A percentile compares a stretch with the other conserved stretches of the same genome.
These are phyloP conservation scores for Pythium aquatile DNA, from an alignment of 352 stramenopile species.

Conservation along the genomic window DNA sequence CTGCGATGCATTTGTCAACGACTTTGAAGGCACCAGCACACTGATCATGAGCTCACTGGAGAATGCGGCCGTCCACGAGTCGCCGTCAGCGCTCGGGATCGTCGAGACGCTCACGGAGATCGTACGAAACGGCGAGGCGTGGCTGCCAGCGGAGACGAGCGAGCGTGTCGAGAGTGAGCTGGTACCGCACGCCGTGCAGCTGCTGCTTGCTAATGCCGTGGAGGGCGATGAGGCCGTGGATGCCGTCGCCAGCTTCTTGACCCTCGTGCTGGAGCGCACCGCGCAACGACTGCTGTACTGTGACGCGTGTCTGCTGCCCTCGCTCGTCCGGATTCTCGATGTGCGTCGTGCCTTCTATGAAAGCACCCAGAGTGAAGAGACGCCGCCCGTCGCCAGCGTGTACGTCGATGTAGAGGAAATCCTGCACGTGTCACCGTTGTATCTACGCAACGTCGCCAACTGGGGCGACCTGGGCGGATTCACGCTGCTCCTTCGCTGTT, in stretches of 20 bases:
- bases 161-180: slow-evolving; percentile 54
- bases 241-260: slow-evolving; percentile 48
- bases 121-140: slow-evolving; percentile 19
- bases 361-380: slow-evolving; percentile 13
- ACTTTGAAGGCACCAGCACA: slow-evolving; percentile 56
- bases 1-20: slow-evolving; percentile 35
- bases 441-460: slow-evolving; percentile 47
- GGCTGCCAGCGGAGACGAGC: slow-evolving; percentile 27
- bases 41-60: slow-evolving; percentile 42
- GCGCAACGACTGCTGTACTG: slow-evolving; percentile 33
- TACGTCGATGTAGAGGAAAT: slow-evolving; percentile 8
- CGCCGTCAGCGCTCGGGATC: slow-evolving; percentile 2
- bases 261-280: slow-evolving; percentile 38
- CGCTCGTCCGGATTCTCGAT: slow-evolving; percentile 56
- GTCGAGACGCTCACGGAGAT: slow-evolving; percentile 12
- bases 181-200: slow-evolving; percentile 53
- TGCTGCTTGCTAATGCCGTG: slow-evolving; percentile 34
- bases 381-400: background rate
- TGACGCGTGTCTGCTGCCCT: slow-evolving; percentile 41
- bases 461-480: slow-evolving; percentile 63
- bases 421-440: slow-evolving; percentile 35
- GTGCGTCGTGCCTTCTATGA: slow-evolving; percentile 60
- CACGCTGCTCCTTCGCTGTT: slow-evolving; percentile 40
- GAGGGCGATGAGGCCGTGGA: slow-evolving; percentile 27
- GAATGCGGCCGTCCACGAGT: slow-evolving; percentile 27